Base-by-base conservation (phyloP, 768 basidiomycete species). In the Cubamyces lactineus region DNA sequence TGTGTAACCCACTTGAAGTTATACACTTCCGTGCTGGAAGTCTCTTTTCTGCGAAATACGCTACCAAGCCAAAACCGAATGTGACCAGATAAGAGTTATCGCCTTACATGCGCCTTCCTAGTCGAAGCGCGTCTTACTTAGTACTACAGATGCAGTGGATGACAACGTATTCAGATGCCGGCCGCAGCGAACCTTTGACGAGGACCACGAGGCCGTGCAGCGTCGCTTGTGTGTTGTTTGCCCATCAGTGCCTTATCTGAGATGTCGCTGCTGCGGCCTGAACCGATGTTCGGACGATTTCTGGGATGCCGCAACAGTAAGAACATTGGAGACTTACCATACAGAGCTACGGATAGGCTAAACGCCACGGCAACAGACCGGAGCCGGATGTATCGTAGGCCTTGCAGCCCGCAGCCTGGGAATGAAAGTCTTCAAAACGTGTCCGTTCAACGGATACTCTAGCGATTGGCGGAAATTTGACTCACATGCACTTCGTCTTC, bases 181-280 rank as follows among this genome's bases (percentile, higher is more conserved):
- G 34, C 6, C 34, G 34, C 34, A 34, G 34, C 11, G 34, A 34
- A 9, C 34, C 34, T 34, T 34, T 34, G 34, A 34, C 28, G 28
- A 28, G 7, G 28, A 7, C 28, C 28, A 28, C 7, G 34, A 34
- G 34, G 34, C 34, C 34, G 34, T 34, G 34, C 21, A 41, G 40
- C 24, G 15, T 24, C 42, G 42, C 53, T 45, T 30, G 53, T 45
- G 43, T 28, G 45, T 55, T 41, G 39, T 42, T 55, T 46, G 17
- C 24, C 28, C 28, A 55, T 34, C 42, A 43, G 53, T 46, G 53
- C 53, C 43, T 55, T 28, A 55, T 55, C 53, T 55, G 6, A 55
- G 53, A 55, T 45, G 17, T 17, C 17, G 38, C 23, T 28, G 15
- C 17, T 30, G 17, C 26, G 34, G 34, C 34, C 34, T 11, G 11